Evolutionary conservation across 805 yeast genomes (phyloP).

Genomic region (Yamadazyma insecticola): DNA sequence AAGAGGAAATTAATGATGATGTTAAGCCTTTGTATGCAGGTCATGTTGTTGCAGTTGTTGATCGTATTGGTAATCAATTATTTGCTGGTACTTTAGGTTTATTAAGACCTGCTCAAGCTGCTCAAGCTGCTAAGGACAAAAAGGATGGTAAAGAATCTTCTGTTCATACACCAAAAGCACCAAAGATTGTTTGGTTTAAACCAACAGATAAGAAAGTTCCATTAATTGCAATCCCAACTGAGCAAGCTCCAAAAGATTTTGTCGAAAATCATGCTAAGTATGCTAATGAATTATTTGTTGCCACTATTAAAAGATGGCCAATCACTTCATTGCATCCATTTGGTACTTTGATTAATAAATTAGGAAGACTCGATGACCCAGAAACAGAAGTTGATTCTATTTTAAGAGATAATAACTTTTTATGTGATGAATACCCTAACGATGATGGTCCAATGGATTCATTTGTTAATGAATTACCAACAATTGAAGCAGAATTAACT

Average conservation of each 20-base stretch:
- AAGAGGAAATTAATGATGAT: constrained; percentile 91
- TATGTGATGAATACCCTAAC: constrained; percentile 75
- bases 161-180: constrained; percentile 48
- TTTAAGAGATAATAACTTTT: constrained; percentile 78
- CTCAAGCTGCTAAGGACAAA: constrained; percentile 65
- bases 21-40: constrained; percentile 95
- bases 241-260: constrained; percentile 94
- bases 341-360: constrained; percentile 83
- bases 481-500: constrained; percentile 33
- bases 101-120: constrained; percentile 93
- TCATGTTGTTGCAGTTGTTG: constrained; percentile 96
- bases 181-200: constrained; percentile 98
- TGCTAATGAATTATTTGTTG: constrained; percentile 79
- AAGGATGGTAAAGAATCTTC: constrained; percentile 44
- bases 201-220: constrained; percentile 99
- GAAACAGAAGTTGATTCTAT: constrained; percentile 83
- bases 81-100: constrained; percentile 93
- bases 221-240: constrained; percentile 95
- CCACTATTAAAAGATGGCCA: constrained; percentile 98
- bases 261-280: constrained; percentile 87
- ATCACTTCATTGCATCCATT: constrained; percentile 97
- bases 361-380: constrained; percentile 76
- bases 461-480: constrained; percentile 32
- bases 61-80: constrained; percentile 94
- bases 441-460: constrained; percentile 8